Conservation (phyloP, 257 asterid species). For the Anisodus tanguticus region DNA sequence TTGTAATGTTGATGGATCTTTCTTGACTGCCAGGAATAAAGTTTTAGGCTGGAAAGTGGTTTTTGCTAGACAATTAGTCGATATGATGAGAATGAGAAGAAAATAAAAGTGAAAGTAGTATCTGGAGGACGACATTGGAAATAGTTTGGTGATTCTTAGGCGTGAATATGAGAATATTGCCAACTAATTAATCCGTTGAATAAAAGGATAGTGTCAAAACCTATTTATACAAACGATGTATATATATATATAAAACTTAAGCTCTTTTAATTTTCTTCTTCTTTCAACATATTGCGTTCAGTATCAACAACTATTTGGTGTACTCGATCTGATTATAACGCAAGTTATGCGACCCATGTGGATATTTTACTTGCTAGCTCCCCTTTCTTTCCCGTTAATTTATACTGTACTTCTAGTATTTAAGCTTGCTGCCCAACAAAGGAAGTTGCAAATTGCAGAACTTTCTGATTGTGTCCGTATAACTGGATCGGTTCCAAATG, state of each 20-base stretch:
- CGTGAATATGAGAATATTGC: background rate
- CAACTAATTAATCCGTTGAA: no score
- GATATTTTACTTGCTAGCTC: background rate
- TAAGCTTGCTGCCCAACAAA: background rate
- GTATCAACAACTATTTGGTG: background rate
- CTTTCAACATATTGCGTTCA: background rate
- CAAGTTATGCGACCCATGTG: background rate
- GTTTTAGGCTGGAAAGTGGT: background rate
- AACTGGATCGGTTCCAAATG: no score
- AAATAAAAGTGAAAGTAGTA: background rate
- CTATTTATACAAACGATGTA: no score
- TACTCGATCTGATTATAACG: background rate
- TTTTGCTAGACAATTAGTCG: background rate
- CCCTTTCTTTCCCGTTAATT: no score
- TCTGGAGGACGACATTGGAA: background rate
- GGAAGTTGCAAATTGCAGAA: background rate
- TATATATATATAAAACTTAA: no score
- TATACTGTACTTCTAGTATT: no score
- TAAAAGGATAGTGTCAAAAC: no score
- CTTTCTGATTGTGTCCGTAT: background rate
- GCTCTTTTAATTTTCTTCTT: background rate
- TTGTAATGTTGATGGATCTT: background rate
- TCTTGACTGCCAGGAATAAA: conserved; percentile 20
- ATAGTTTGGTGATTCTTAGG: background rate
- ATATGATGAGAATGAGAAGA: background rate